Evolutionary conservation across 2,329 filamentous ascomycete species (phyloP).

Genomic region (Botrytis fabae): DNA sequence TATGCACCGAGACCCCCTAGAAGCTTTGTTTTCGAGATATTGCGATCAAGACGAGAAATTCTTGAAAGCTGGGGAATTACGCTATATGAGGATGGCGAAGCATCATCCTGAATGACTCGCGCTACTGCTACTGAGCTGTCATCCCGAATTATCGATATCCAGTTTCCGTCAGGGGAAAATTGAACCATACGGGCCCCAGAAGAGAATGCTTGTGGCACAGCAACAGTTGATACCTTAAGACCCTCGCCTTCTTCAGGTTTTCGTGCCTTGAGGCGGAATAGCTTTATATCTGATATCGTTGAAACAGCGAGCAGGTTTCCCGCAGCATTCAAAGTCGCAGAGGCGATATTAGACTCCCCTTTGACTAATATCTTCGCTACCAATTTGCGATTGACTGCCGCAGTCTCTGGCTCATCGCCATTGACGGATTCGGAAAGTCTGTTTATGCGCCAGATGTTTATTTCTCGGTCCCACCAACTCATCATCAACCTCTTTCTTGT

Average conservation of each 20-base stretch:
- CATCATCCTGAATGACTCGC: conserved; percentile 44
- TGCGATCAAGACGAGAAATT: conserved; percentile 54
- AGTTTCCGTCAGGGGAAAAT: conserved; percentile 69
- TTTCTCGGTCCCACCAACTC: conserved; percentile 89
- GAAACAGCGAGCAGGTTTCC: conserved; percentile 75
- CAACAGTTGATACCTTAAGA: conserved; percentile 70
- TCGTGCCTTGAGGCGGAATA: conserved; percentile 66
- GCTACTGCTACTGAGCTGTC: conserved; percentile 59
- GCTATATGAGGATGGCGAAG: conserved; percentile 44
- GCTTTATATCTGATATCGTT: conserved; percentile 71
- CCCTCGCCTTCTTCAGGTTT: conserved; percentile 55
- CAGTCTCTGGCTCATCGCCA: conserved; percentile 46
- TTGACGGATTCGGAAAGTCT: conserved; percentile 27
- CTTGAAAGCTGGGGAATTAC: conserved; percentile 49
- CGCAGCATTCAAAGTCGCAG: conserved; percentile 67
- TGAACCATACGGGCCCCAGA: conserved; percentile 68
- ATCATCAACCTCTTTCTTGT: conserved; percentile 72
- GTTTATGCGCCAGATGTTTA: conserved; percentile 74
- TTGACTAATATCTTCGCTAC: conserved; percentile 67
- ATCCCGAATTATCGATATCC: conserved; percentile 65
- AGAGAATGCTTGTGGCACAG: conserved; percentile 58
- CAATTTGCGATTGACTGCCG: conserved; percentile 57
- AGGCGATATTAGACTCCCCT: conserved; percentile 81
- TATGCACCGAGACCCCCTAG: conserved; percentile 74
- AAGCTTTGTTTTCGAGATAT: conserved; percentile 54